phyloP scores from a whole-genome alignment of 176 grass and related monocot genomes.

The Carex cristatella region DNA sequence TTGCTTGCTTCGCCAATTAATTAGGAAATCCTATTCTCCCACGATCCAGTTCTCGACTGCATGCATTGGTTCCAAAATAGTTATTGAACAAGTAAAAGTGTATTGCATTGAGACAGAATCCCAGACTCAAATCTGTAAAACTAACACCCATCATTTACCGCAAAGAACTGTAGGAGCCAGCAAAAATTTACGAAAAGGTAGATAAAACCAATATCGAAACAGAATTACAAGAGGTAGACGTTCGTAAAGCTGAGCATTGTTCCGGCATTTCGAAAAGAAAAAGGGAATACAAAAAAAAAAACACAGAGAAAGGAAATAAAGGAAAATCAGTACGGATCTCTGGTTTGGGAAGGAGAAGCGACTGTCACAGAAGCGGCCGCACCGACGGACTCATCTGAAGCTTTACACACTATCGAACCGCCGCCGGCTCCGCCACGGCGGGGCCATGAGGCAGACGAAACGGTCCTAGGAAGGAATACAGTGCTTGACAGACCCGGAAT shows the following conservation, averaged over 20 bases:
- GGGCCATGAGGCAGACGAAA: neutral
- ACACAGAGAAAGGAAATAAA: neutral
- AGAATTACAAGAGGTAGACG: neutral
- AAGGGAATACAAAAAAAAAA: neutral
- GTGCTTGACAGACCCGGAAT: neutral
- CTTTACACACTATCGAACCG: neutral
- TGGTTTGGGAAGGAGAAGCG: constrained; percentile 3
- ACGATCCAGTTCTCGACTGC: too few relatives aligned
- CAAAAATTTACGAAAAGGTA: neutral
- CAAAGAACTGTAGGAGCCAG: neutral
- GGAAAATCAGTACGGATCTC: constrained; percentile 14
- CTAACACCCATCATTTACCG: neutral
- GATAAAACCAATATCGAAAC: neutral
- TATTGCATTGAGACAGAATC: too few relatives aligned
- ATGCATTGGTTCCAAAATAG: too few relatives aligned
- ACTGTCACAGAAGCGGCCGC: neutral
- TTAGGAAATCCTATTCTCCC: too few relatives aligned
- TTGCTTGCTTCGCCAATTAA: too few relatives aligned
- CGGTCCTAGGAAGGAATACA: neutral
- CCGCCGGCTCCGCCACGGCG: neutral
- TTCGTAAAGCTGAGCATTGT: neutral
- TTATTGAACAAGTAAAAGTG: too few relatives aligned
- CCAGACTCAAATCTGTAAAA: too few relatives aligned
- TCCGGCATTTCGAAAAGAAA: neutral
- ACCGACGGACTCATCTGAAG: neutral